phyloP scores from a whole-genome alignment of 257 asterid genomes.

The Misopates orontium region DNA sequence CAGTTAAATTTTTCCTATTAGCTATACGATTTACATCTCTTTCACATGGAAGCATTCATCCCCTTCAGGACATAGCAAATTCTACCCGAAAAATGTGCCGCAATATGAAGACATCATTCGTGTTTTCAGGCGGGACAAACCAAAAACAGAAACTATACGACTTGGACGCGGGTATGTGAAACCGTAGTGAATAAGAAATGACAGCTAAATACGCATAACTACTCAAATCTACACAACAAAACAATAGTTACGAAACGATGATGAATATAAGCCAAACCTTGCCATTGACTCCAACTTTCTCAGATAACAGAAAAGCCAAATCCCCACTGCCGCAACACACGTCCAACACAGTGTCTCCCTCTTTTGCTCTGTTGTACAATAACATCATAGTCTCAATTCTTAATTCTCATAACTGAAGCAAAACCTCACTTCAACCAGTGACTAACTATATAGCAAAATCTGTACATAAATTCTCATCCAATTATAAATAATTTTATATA shows the following conservation, averaged over 20 bases:
- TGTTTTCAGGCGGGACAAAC: not conserved
- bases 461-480: not conserved
- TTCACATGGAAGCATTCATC: not conserved
- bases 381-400: constrained; percentile 9
- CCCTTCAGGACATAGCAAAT: not conserved
- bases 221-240: not conserved
- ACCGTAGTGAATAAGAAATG: not conserved
- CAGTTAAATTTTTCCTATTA: not conserved
- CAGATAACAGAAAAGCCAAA: constrained; percentile 75
- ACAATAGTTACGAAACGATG: not conserved
- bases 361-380: constrained; percentile 61
- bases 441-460: not conserved
- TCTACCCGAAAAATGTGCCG: not conserved
- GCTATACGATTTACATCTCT: not conserved
- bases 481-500: no score
- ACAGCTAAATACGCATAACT: not conserved
- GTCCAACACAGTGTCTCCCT: constrained; percentile 73
- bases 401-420: constrained; percentile 13
- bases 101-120: not conserved
- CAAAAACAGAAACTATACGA: not conserved
- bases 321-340: constrained; percentile 96
- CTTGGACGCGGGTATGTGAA: not conserved
- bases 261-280: constrained; percentile 46
- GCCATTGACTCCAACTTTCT: constrained; percentile 73
- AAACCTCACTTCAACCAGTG: not conserved